Evolutionary conservation across 139 green algal genomes (phyloP).

Genomic region (Micractinium conductrix): DNA sequence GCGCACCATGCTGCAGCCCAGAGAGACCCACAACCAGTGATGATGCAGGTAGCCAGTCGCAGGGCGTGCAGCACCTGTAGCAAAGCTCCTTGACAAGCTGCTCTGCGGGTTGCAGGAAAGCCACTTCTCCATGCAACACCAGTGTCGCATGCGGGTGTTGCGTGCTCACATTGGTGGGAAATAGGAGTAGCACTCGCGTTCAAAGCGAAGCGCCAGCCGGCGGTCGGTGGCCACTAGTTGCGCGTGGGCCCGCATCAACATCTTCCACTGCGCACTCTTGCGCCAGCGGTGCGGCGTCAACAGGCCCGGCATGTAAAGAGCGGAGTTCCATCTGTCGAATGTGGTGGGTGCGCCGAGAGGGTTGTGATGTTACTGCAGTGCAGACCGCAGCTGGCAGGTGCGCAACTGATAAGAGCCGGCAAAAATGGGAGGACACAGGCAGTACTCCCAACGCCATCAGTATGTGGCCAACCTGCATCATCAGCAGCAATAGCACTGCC

Average conservation of each 20-base stretch:
- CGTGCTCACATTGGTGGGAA: neutral
- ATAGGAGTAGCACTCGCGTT: constrained; percentile 28
- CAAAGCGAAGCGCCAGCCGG: constrained; percentile 18
- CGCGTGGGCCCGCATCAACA: neutral
- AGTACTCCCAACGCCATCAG: too few species aligned
- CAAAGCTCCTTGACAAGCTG: too few species aligned
- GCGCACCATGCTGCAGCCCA: neutral
- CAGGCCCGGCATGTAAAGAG: constrained; percentile 5
- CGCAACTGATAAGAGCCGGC: too few species aligned
- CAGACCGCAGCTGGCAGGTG: too few species aligned
- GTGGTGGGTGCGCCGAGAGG: too few species aligned
- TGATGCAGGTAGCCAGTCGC: too few species aligned
- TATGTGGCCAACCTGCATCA: too few species aligned
- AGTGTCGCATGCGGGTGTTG: neutral
- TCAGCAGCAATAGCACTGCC: too few species aligned
- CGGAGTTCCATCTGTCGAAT: neutral
- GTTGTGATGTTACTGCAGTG: too few species aligned
- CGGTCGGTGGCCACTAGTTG: constrained; percentile 11
- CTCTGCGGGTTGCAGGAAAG: too few species aligned
- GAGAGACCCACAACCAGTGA: neutral
- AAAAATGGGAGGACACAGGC: too few species aligned
- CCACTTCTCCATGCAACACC: too few species aligned
- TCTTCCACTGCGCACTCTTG: constrained; percentile 24
- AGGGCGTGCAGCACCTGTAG: neutral
- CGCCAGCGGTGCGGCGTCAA: constrained; percentile 6